A percentile compares a stretch with the other conserved stretches of the same genome.
These are phyloP conservation scores for Metschnikowia proteae DNA, from an alignment of 805 yeast species.

Conservation along the genomic window DNA sequence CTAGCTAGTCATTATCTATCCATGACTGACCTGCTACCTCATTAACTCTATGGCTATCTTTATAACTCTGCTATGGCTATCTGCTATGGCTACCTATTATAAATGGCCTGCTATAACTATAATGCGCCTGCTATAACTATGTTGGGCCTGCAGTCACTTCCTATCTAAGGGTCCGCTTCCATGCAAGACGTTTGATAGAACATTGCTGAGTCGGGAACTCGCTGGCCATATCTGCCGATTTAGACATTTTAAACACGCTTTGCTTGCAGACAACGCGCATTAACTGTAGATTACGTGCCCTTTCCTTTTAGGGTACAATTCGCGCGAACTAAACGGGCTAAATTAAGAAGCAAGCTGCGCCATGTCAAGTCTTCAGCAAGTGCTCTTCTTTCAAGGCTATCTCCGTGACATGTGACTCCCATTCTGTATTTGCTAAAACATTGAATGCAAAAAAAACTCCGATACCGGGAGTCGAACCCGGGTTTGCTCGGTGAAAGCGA, in stretches of 20 bases:
- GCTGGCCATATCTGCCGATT: background rate
- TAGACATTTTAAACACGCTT: background rate
- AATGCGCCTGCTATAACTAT: too few relatives aligned
- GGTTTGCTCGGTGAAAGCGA: slow-evolving; percentile 82
- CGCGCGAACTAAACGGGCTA: background rate
- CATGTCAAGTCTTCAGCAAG: too few relatives aligned
- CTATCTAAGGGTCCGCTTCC: background rate
- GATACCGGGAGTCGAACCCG: slow-evolving; percentile 89
- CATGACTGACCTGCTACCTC: too few relatives aligned
- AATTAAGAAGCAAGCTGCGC: background rate
- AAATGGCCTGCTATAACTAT: too few relatives aligned
- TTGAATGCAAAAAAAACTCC: slow-evolving; percentile 38
- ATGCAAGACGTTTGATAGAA: background rate
- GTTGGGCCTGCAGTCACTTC: background rate
- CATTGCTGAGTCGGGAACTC: background rate
- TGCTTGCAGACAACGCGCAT: too few relatives aligned
- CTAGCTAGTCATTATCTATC: too few relatives aligned
- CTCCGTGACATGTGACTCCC: too few relatives aligned
- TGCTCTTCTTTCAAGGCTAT: too few relatives aligned
- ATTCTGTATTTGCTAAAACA: background rate
- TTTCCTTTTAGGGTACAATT: background rate
- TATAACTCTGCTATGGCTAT: too few relatives aligned
- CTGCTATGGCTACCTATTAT: too few relatives aligned
- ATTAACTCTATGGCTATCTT: too few relatives aligned
- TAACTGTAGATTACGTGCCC: too few relatives aligned